Evolutionary conservation across 208 protist genomes (phyloP), one percentile per base, ranked within the genome.

Genomic region (Strigomonas culicis): DNA sequence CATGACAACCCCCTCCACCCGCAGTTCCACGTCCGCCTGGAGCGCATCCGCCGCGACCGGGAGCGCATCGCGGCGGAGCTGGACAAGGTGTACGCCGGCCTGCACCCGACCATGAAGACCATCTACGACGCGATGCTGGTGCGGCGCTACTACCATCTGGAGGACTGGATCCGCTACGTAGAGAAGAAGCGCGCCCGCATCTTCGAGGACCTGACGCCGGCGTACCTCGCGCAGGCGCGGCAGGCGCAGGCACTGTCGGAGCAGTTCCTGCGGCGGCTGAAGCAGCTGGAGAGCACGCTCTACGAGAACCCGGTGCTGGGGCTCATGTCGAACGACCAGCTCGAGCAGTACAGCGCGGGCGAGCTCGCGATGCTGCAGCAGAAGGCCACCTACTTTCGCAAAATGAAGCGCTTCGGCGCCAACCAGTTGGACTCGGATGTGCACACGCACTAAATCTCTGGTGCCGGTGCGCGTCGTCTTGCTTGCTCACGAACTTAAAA

Each of bases 31-130:
- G 55, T 53, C 4, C 78, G 76, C 43, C 74, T 93, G 47, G 72
- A 71, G 21, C 70, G 74, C 27, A 66, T 93, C 15, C 76, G 75
- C 58, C 63, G 69, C n/a, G 78, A 90, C 21, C 68, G 84, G 13
- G 80, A 95, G 57, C 69, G 76, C 11, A 93, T 93, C 52, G 86
- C 84, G 11, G 60, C 30, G 21, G 84, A 74, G 49, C 67, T 95
- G 21, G 89, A 95, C 71, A 72, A 77, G 55, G 63, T 65, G 28
- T 95, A 95, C 66, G 82, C 81, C 0, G 59, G 50, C 6, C 75
- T 95, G 41, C 89, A 95, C 70, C 89, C 89, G 1, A 95, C 89
- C 0, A 63, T 90, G 30, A 95, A 95, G 62, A 90, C 89, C 8
- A 64, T 95, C 15, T 92, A 89, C 66, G 89, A 95, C 67, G 89